A percentile compares a stretch with the other conserved stretches of the same genome.
phyloP scores from a whole-genome alignment of 1,139 yeast genomes.

The Saccharomyces hybrid region DNA sequence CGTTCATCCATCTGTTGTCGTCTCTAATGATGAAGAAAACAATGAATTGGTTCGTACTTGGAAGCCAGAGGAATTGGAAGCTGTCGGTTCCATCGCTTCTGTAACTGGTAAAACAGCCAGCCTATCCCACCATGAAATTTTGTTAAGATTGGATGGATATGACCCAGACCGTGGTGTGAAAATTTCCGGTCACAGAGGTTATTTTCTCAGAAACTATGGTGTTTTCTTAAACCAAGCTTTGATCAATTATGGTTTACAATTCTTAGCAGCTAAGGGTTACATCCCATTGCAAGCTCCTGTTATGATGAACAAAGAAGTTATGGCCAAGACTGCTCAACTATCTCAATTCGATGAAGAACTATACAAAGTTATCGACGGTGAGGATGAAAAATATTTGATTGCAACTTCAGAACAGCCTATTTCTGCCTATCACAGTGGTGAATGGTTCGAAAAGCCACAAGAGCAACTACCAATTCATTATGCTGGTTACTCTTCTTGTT shows the following conservation, averaged over 20 bases:
- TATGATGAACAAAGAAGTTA: slow-evolving; percentile 98
- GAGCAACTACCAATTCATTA: slow-evolving; percentile 94
- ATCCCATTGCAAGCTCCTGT: slow-evolving; percentile 96
- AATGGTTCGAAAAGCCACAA: slow-evolving; percentile 97
- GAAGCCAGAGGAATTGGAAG: slow-evolving; percentile 62
- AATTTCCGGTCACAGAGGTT: slow-evolving; percentile 98
- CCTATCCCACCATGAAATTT: slow-evolving; percentile 91
- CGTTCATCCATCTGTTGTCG: slow-evolving; percentile 86
- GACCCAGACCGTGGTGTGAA: slow-evolving; percentile 99
- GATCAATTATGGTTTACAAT: slow-evolving; percentile 88
- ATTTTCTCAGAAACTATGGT: slow-evolving; percentile 89
- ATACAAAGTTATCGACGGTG: slow-evolving; percentile 94
- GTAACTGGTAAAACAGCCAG: slow-evolving; percentile 70
- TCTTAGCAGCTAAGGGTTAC: slow-evolving; percentile 74
- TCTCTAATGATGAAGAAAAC: slow-evolving; percentile 81
- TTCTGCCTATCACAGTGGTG: slow-evolving; percentile 94
- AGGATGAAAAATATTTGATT: slow-evolving; percentile 92
- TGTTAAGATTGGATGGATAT: slow-evolving; percentile 91
- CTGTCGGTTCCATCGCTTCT: slow-evolving; percentile 56
- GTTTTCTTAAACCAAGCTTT: slow-evolving; percentile 96
- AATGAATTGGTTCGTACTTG: slow-evolving; percentile 82
- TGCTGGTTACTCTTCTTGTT: slow-evolving; percentile 97
- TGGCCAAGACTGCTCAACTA: slow-evolving; percentile 98
- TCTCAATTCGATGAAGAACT: slow-evolving; percentile 97
- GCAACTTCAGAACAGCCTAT: slow-evolving; percentile 99